Conservation (phyloP, 768 basidiomycete species). For the Podaxis sp. region DNA sequence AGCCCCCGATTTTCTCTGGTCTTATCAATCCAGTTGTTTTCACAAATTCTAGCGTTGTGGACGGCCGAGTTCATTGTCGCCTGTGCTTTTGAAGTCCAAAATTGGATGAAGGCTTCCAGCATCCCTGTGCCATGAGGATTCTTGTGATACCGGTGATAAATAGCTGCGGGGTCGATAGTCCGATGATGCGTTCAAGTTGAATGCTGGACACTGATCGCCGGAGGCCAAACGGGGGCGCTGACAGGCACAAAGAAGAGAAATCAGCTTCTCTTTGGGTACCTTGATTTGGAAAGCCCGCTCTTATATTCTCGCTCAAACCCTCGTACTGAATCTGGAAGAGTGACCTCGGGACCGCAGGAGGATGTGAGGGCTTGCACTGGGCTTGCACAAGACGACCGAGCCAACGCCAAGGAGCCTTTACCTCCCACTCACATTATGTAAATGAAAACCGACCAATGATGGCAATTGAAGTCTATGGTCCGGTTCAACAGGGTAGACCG, state of each 20-base stretch:
- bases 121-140: not conserved
- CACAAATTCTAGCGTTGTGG: not conserved
- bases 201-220: not conserved
- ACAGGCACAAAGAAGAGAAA: not conserved
- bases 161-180: not conserved
- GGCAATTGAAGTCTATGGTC: not conserved
- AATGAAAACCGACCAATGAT: not conserved
- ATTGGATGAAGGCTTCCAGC: not conserved
- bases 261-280: not conserved
- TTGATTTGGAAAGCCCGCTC: not conserved
- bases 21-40: not conserved
- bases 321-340: not conserved
- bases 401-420: not conserved
- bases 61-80: not conserved
- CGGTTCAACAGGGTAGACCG: not conserved
- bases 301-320: not conserved
- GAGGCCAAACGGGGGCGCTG: not conserved
- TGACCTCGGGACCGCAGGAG: not conserved
- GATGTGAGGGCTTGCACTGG: not conserved
- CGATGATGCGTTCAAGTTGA: not conserved
- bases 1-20: not conserved
- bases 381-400: not conserved
- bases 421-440: slow-evolving; percentile 7
- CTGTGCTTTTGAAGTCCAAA: not conserved
- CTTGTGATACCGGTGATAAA: not conserved